Percentiles rank a stretch among this genome's conserved stretches.
phyloP scores from a whole-genome alignment of 768 basidiomycete species.

The Serendipita sp. region DNA sequence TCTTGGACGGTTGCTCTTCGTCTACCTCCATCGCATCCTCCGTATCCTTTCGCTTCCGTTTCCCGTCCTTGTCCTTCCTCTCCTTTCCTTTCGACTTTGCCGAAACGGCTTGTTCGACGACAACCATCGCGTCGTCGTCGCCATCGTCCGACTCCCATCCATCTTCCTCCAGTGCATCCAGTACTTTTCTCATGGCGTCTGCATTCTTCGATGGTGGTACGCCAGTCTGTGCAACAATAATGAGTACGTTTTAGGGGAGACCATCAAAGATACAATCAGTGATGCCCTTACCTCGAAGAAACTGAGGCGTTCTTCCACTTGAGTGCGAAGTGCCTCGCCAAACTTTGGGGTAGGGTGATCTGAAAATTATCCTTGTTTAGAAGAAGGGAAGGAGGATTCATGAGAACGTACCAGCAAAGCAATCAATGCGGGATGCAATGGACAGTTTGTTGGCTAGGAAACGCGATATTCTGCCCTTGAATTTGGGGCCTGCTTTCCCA shows the following conservation, averaged over 20 bases:
- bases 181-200: conserved; percentile 83
- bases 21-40: conserved; percentile 33
- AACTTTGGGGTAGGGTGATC: conserved; percentile 82
- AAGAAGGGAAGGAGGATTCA: not conserved
- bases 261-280: not conserved
- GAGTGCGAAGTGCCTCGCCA: conserved; percentile 81
- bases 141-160: conserved; percentile 45
- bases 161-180: conserved; percentile 61
- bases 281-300: conserved; percentile 58
- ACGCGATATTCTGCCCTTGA: conserved; percentile 96
- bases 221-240: conserved; percentile 54
- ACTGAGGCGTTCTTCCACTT: conserved; percentile 87
- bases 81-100: not conserved
- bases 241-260: too few species aligned
- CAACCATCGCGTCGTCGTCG: conserved; percentile 27
- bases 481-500: conserved; percentile 81
- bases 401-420: conserved; percentile 53
- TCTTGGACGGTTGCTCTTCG: conserved; percentile 43
- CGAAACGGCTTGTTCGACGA: not conserved
- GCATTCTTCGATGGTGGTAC: conserved; percentile 67
- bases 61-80: conserved; percentile 16
- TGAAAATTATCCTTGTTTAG: conserved; percentile 16
- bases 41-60: conserved; percentile 15
- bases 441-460: conserved; percentile 98
- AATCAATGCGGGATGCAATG: conserved; percentile 93